Evolutionary conservation across 768 basidiomycete genomes (phyloP).

Genomic region (Leucogyrophana mollusca): DNA sequence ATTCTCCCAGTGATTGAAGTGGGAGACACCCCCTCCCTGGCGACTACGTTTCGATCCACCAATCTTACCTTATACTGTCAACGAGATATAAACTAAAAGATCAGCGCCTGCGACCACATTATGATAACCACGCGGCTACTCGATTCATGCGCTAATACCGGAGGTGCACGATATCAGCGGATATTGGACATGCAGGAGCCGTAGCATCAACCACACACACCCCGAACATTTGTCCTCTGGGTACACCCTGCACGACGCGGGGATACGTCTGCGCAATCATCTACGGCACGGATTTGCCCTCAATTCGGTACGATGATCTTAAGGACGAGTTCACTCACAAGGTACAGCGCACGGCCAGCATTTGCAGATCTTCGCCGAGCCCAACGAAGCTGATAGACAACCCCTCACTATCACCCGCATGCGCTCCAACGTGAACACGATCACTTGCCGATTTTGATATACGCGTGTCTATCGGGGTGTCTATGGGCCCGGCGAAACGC

Average conservation of each 20-base stretch:
- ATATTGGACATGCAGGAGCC: no score
- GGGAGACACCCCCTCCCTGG: no score
- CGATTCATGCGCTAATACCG: no score
- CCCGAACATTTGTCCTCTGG: slow-evolving; percentile 21
- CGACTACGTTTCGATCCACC: no score
- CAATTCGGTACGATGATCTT: slow-evolving; percentile 4
- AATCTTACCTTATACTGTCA: no score
- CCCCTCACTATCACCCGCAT: slow-evolving; percentile 19
- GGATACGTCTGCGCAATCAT: slow-evolving; percentile 73
- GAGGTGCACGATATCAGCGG: no score
- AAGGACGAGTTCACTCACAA: slow-evolving; percentile 34
- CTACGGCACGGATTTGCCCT: background rate
- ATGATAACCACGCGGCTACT: no score
- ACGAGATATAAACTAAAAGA: no score
- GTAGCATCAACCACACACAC: no score
- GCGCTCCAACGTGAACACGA: background rate
- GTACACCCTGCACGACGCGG: slow-evolving; percentile 62
- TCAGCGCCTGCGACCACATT: no score
- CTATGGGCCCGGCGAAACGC: slow-evolving; percentile 21
- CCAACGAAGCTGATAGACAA: slow-evolving; percentile 82
- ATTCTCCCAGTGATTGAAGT: no score
- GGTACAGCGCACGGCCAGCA: slow-evolving; percentile 71
- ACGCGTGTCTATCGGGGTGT: slow-evolving; percentile 86
- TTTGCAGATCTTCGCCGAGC: no score
- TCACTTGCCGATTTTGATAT: slow-evolving; percentile 72